Conservation (phyloP, 352 stramenopile genomes). For the Pythium periplocum region DNA sequence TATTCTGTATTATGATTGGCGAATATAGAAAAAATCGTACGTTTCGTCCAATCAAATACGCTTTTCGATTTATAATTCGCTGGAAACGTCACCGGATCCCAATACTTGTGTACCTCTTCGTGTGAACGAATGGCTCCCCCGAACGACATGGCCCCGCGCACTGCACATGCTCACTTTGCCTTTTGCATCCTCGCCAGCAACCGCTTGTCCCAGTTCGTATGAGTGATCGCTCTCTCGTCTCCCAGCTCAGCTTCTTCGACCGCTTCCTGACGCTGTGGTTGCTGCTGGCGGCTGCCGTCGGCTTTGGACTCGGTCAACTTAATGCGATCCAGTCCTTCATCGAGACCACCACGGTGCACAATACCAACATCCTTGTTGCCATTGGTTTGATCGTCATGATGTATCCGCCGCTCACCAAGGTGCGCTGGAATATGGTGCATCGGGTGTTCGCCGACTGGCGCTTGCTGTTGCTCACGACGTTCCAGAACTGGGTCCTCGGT, state of each 20-base stretch:
- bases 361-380: slow-evolving; percentile 50
- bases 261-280: slow-evolving; percentile 51
- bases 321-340: slow-evolving; percentile 30
- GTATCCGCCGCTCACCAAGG: slow-evolving; percentile 52
- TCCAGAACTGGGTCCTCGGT: slow-evolving; percentile 59
- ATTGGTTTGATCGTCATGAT: slow-evolving; percentile 55
- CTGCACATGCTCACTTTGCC: too few relatives aligned
- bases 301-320: slow-evolving; percentile 31
- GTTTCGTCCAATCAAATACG: too few relatives aligned
- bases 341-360: slow-evolving; percentile 36
- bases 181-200: too few relatives aligned
- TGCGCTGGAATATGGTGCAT: slow-evolving; percentile 44
- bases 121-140: too few relatives aligned
- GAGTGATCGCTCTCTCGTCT: not conserved
- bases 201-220: too few relatives aligned
- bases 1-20: too few relatives aligned
- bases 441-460: slow-evolving; percentile 38
- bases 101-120: too few relatives aligned
- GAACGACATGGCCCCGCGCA: too few relatives aligned
- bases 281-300: slow-evolving; percentile 25
- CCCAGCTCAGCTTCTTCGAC: slow-evolving; percentile 31
- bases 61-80: too few relatives aligned
- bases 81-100: too few relatives aligned
- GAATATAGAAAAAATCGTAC: too few relatives aligned
- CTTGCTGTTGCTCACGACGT: slow-evolving; percentile 41